Evolutionary conservation across 257 asterid species (phyloP).

Genomic region (Euphrasia confusa): DNA sequence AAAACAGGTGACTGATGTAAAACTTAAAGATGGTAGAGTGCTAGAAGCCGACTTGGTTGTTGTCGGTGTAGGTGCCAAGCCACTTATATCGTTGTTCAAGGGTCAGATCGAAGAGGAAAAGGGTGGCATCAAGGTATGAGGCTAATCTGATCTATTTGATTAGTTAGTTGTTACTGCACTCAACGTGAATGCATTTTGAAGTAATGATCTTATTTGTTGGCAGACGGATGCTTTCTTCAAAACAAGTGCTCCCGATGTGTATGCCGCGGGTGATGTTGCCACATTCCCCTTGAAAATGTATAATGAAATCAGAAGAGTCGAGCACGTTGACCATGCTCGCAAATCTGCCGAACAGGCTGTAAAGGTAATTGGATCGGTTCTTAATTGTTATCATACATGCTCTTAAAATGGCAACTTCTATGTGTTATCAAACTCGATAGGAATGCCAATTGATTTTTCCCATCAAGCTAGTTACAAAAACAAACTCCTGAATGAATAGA

Average conservation of each 20-base stretch:
- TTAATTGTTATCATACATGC: neutral
- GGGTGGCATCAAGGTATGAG: slow-evolving; percentile 80
- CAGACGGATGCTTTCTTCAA: slow-evolving; percentile 86
- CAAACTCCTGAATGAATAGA: neutral
- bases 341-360: slow-evolving; percentile 93
- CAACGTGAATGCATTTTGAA: neutral
- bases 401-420: neutral
- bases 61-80: slow-evolving; percentile 75
- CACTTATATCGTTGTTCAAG: slow-evolving; percentile 75
- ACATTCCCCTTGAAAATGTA: slow-evolving; percentile 80
- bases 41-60: slow-evolving; percentile 79
- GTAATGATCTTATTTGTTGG: slow-evolving; percentile 22
- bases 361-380: slow-evolving; percentile 39
- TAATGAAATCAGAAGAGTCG: slow-evolving; percentile 72
- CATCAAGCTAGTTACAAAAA: neutral
- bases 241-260: slow-evolving; percentile 63
- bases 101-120: slow-evolving; percentile 79
- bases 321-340: slow-evolving; percentile 88
- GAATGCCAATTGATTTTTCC: neutral
- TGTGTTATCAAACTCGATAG: neutral
- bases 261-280: slow-evolving; percentile 91
- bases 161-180: slow-evolving; percentile 3
- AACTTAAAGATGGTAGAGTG: slow-evolving; percentile 61
- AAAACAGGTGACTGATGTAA: slow-evolving; percentile 69
- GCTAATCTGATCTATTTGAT: neutral